Percentiles rank a stretch among this genome's conserved stretches.
phyloP scores from a whole-genome alignment of 2,329 filamentous ascomycete genomes.

The Gaeumannomyces tritici region DNA sequence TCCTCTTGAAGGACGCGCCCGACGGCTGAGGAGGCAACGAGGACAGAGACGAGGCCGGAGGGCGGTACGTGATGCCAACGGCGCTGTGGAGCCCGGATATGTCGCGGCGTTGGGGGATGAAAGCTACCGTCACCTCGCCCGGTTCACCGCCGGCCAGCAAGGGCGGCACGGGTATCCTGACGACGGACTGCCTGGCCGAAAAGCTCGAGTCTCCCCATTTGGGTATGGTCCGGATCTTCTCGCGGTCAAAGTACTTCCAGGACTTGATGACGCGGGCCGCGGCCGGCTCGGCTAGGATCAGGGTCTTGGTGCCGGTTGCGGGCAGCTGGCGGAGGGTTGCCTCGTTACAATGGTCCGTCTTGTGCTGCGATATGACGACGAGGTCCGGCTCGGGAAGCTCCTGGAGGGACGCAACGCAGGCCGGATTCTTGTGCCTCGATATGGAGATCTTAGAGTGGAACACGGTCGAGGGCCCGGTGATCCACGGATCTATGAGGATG shows the following conservation, averaged over 20 bases:
- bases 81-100: slow-evolving; percentile 54
- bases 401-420: slow-evolving; percentile 44
- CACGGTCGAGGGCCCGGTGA: slow-evolving; percentile 50
- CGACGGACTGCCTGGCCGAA: slow-evolving; percentile 21
- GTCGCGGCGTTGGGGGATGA: slow-evolving; percentile 52
- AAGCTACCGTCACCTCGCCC: slow-evolving; percentile 64
- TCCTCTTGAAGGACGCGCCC: slow-evolving; percentile 4
- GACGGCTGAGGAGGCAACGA: neutral
- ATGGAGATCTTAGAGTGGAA: slow-evolving; percentile 52
- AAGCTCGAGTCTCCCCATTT: slow-evolving; percentile 33
- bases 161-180: slow-evolving; percentile 43
- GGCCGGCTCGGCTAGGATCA: slow-evolving; percentile 56
- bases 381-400: slow-evolving; percentile 33
- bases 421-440: slow-evolving; percentile 41
- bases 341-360: slow-evolving; percentile 61
- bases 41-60: slow-evolving; percentile 29
- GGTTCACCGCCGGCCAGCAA: slow-evolving; percentile 38
- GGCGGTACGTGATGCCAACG: slow-evolving; percentile 62
- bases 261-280: slow-evolving; percentile 55
- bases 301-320: slow-evolving; percentile 37
- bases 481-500: slow-evolving; percentile 65
- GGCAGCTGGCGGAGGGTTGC: slow-evolving; percentile 57
- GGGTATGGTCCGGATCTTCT: slow-evolving; percentile 33
- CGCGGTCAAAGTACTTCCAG: slow-evolving; percentile 58
- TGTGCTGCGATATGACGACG: slow-evolving; percentile 34